Evolutionary conservation across 2,329 filamentous ascomycete species (phyloP), one percentile per base, ranked within the genome.

Genomic region (Davidsoniella eucalypti): DNA sequence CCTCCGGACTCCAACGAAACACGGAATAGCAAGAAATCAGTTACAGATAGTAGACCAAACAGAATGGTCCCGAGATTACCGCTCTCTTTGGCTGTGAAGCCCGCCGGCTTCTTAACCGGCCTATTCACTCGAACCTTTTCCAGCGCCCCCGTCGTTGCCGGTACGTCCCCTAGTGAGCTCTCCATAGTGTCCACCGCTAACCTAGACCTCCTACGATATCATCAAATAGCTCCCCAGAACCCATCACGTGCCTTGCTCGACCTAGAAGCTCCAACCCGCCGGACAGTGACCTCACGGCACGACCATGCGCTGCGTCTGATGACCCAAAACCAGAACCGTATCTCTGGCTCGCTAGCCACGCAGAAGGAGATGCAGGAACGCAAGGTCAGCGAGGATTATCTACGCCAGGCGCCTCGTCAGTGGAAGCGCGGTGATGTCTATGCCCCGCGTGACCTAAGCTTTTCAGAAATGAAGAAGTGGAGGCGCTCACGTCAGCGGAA

Each of bases 351-450:
- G 9, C 39, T 29, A 14, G 53, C 57, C 50, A 54, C 56, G 52
- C 55, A 56, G 55, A 55, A 56, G 44, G 57, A 54, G 46, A 54
- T 51, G 53, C 52, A 53, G 51, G 52, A 54, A 37, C 61, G 62
- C 55, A 66, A 66, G 59, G 57, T 64, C 44, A 66, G 65, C 48
- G 66, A 67, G 42, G 75, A 78, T 55, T 77, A 78, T 62, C 65
- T 78, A 58, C 69, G 66, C 55, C 79, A 85, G 64, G 73, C 81
- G 64, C 72, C 76, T 36, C 80, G 88, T 44, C 71, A 73, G 39
- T 96, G 84, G 82, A 70, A 72, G 58, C 59, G 69, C 0, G 92
- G 92, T 57, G 88, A 96, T 61, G 73, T 95, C 48, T 96, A 96
- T 67, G 76, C 87, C 53, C 92, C 92, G 33, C 84, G 88, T 61